Evolutionary conservation across 2,329 filamentous ascomycete genomes (phyloP).

Genomic region (Fusarium sp.): DNA sequence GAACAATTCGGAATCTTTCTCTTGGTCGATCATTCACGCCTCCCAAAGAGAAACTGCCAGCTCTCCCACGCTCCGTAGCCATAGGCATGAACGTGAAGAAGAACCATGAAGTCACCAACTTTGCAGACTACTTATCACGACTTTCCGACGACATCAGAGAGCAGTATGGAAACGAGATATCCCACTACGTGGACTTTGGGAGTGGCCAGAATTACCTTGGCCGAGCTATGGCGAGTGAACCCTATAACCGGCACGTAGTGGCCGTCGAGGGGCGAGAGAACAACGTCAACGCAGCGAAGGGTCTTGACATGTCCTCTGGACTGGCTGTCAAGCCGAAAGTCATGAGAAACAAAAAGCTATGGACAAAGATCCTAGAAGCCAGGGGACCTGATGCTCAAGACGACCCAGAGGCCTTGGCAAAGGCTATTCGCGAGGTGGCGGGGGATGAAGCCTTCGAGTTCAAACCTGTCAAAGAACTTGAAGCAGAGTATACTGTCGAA

Average conservation of each 20-base stretch:
- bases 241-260: conserved; percentile 87
- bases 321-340: conserved; percentile 78
- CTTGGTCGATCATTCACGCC: conserved; percentile 70
- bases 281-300: conserved; percentile 87
- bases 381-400: conserved; percentile 49
- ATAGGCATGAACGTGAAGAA: conserved; percentile 98
- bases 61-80: conserved; percentile 76
- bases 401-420: conserved; percentile 54
- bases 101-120: conserved; percentile 90
- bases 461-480: conserved; percentile 61
- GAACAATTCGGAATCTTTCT: conserved; percentile 74
- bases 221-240: conserved; percentile 82
- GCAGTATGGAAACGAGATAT: conserved; percentile 69
- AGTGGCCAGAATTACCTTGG: conserved; percentile 97
- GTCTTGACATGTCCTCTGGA: conserved; percentile 84
- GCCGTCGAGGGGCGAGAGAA: conserved; percentile 89
- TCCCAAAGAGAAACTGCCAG: conserved; percentile 58
- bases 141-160: conserved; percentile 68
- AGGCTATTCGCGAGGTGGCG: conserved; percentile 50
- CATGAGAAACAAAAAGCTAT: conserved; percentile 86
- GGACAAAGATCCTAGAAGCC: conserved; percentile 62
- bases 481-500: conserved; percentile 63
- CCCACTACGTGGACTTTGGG: conserved; percentile 94
- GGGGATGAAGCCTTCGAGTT: conserved; percentile 55
- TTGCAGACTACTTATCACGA: conserved; percentile 82